These are phyloP conservation scores for Rheum nobile DNA, from an alignment of 148 eudicot species.

Conservation along the genomic window DNA sequence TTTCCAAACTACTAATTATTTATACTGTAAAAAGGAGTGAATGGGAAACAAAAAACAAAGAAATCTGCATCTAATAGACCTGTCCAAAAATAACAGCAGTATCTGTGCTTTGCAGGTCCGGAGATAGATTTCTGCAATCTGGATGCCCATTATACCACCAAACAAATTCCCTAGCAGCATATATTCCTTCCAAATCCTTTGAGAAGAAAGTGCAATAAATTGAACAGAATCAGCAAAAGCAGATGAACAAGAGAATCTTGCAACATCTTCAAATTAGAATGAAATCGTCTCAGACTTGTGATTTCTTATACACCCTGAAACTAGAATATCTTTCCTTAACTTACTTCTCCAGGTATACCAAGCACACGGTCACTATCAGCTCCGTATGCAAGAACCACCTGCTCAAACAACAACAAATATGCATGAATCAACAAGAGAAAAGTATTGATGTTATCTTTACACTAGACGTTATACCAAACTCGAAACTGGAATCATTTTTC, in stretches of 20 bases:
- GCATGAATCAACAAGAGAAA: background rate
- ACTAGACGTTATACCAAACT: background rate
- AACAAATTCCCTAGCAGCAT: conserved; percentile 93
- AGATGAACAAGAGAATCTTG: background rate
- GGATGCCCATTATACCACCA: conserved; percentile 99
- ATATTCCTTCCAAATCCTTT: conserved; percentile 53
- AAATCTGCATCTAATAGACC: conserved; percentile 25
- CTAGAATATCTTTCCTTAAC: background rate
- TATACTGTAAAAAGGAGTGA: background rate
- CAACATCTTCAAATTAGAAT: background rate
- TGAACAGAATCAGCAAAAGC: background rate
- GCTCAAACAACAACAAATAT: conserved; percentile 15
- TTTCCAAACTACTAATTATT: background rate
- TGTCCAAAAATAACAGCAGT: conserved; percentile 95
- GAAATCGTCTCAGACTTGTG: background rate
- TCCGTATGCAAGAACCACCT: conserved; percentile 98
- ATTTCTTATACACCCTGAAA: background rate
- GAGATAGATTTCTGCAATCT: conserved; percentile 57
- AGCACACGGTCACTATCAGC: conserved; percentile 93
- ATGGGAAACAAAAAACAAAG: background rate
- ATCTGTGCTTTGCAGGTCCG: conserved; percentile 67
- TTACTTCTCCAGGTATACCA: conserved; percentile 87
- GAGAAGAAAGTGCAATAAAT: conserved; percentile 5
- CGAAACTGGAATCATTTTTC: background rate
- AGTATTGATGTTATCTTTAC: background rate